Evolutionary conservation across 106 monocot species (phyloP), one percentile per base, ranked within the genome.

Genomic region (Allium fistulosum): DNA sequence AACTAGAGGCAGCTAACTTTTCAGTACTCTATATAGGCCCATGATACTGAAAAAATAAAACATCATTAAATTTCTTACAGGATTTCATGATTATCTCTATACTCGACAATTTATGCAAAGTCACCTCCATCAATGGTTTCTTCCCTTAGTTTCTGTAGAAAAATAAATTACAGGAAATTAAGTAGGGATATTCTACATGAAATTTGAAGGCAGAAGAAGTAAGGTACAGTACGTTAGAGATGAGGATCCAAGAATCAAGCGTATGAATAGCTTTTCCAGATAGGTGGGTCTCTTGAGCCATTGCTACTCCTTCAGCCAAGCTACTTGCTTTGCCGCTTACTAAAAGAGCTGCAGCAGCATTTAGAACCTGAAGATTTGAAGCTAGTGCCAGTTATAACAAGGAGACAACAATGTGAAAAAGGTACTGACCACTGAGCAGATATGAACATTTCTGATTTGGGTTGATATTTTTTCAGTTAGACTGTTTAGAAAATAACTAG

Each of bases 331-430:
- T 65, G 52, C 87, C 84, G 48, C 89, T 77, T 8, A 90, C 97
- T 48, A 97, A 71, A 71, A 97, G 89, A 28, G 97, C 81, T 48
- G 97, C 97, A 46, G 92, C 92, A 2, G 97, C 87, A 81, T 92
- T 97, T 53, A 97, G 68, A 9, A 97, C 76, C 97, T 97, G 57
- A 13, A 57, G 49, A 49, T 65, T 47, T 7, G 16, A 11, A 63
- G 63, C 26, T n/a, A 47, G 47, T 14, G 27, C 10, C 26, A 61
- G 45, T 11, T 28, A 22, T 22, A 37, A 61, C 28, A 26, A 61
- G 61, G 28, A 10, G 26, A 28, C 10, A 14, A 10, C 14, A 28
- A 61, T 15, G 26, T 27, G 11, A 26, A 12, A 11, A 61, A 26
- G 10, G 9, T 8, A 61, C 45, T 27, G 28, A 37, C 2, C 1